These are phyloP conservation scores for Multifurca ochricompacta DNA, from an alignment of 768 basidiomycete species.

Conservation along the genomic window DNA sequence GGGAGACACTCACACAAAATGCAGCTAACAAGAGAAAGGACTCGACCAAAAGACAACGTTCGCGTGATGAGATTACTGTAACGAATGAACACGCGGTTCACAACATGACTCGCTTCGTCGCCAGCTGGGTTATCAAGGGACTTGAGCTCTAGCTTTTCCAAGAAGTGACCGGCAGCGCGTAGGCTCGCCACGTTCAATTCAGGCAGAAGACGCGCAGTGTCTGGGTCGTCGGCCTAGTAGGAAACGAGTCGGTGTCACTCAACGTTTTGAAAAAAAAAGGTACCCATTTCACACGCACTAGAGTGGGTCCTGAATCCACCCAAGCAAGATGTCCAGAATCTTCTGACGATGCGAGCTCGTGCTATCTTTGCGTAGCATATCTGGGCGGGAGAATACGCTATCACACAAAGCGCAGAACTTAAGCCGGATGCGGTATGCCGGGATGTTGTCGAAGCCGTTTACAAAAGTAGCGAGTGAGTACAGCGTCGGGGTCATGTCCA, in stretches of 20 bases:
- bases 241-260: too few species aligned
- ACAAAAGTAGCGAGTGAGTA: slow-evolving; percentile 56
- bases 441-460: slow-evolving; percentile 46
- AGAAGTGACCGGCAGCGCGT: slow-evolving; percentile 62
- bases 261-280: too few species aligned
- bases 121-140: slow-evolving; percentile 47
- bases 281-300: slow-evolving; percentile 35
- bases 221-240: slow-evolving; percentile 31
- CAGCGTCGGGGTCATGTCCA: slow-evolving; percentile 32
- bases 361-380: slow-evolving; percentile 60
- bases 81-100: slow-evolving; percentile 72
- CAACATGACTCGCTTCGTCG: slow-evolving; percentile 59
- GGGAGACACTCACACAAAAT: neutral
- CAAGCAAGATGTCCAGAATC: slow-evolving; percentile 67
- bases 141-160: slow-evolving; percentile 67
- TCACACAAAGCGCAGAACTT: slow-evolving; percentile 73
- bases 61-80: slow-evolving; percentile 62
- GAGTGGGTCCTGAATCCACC: slow-evolving; percentile 60
- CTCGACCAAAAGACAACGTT: slow-evolving; percentile 46
- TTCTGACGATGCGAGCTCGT: slow-evolving; percentile 52
- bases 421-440: slow-evolving; percentile 56
- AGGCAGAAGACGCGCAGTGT: slow-evolving; percentile 34
- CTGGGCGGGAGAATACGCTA: slow-evolving; percentile 53
- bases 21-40: slow-evolving; percentile 30
- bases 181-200: slow-evolving; percentile 73